Evolutionary conservation across 352 stramenopile species (phyloP), one percentile per base, ranked within the genome.

Genomic region (Achlya hypogyna): DNA sequence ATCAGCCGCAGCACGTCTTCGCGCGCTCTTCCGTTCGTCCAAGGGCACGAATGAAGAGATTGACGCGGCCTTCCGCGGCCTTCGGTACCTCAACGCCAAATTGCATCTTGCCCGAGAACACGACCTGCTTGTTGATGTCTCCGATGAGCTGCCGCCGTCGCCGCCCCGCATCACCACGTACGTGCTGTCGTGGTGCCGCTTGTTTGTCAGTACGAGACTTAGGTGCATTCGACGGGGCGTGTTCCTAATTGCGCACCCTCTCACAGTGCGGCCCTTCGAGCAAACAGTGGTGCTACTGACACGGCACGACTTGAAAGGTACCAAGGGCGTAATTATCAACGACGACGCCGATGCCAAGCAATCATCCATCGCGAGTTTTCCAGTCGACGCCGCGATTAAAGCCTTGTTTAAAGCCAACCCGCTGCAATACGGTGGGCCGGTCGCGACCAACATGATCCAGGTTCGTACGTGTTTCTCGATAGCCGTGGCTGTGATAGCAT

Each of bases 241-340:
- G 29, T 94, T 91, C 53, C 58, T 94, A 34, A 63, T 94, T 43
- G 75, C 85, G 12, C 85, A 94, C 65, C 85, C 85, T 43, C 72
- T 94, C 53, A 56, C 89, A 12, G 76, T 77, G 62, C 81, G 79
- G 10, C 73, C 82, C n/a, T 94, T 94, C 67, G 78, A 73, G 59
- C 82, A 83, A 4, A 77, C 81, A 27, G 85, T 94, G 62, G 77
- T 94, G 43, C 64, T 92, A 28, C 69, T 94, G 5, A 92, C 84
- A 0, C 75, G 88, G 42, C 83, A 94, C 71, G 81, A 70, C 34
- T 43, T 29, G 6, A 78, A 78, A 22, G 28, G 32, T 49, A 85
- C 82, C 27, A 81, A 78, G 40, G 85, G 85, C 0, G 88, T 87
- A 45, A 91, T 94, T 31, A 76, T 94, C 32, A 93, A 91, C 64